Base-by-base conservation (phyloP, 805 yeast genomes). In the Suhomyces sp. region DNA sequence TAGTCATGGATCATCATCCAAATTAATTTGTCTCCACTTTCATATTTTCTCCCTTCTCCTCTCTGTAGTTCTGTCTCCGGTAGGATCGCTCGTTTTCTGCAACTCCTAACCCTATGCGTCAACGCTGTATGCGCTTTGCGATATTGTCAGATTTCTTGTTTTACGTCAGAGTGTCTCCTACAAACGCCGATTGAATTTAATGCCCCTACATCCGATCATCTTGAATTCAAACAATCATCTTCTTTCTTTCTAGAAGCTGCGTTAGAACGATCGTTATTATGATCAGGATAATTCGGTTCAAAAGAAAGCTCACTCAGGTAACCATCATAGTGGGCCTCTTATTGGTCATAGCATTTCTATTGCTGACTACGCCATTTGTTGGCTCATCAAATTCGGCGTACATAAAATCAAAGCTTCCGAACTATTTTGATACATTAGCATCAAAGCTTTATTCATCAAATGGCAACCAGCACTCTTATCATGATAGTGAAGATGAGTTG, bases 301-400 rank as follows among this genome's bases (percentile, higher is more conserved):
- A 60, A 27, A 55, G 56, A 43, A 60, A 58, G 39, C 52, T 57
- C 47, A 25, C 56, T 35, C 64, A 62, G 45, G 51, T 60, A 9
- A 43, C 50, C 41, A 41, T 52, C 19, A 48, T 56, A 44, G 25
- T 58, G 9, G 35, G 52, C 6, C 55, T 62, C n/a, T 47, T 58
- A 17, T 17, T 58, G 15, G 29, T 58, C 21, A 53, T 61, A 4
- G 49, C 58, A 37, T 22, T 56, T 29, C 35, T 46, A 39, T 49
- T 61, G 40, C 27, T 57, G 27, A 55, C 49, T 43, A 33, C 44
- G 5, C 43, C 55, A 5, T 41, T 52, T 8, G 35, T 44, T 8
- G 9, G 22, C n/a, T 10, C 41, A 12, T 37, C 41, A 37, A 35
- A 35, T 7, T 37, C 41, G 13, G 12, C 41, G 19, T 37, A n/a